phyloP scores from a whole-genome alignment of 805 yeast species.

The Kluyveromyces dobzhanskii region DNA sequence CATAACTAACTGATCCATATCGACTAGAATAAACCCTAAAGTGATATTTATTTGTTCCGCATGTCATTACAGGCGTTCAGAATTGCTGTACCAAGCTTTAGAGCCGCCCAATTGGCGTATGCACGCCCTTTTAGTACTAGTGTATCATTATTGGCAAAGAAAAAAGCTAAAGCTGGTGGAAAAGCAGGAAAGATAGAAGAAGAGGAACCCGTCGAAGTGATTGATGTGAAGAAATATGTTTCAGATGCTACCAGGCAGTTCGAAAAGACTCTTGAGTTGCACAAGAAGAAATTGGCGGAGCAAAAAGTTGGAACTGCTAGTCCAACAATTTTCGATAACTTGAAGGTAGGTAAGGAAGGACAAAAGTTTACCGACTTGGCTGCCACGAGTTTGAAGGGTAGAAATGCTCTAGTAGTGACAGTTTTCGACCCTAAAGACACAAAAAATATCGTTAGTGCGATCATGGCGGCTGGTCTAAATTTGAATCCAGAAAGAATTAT shows the following conservation, averaged over 20 bases:
- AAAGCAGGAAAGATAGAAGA: constrained; percentile 11
- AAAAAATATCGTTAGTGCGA: constrained; percentile 60
- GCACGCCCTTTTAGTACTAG: not conserved
- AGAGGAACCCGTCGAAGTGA: constrained; percentile 10
- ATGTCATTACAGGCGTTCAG: not conserved
- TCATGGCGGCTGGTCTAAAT: constrained; percentile 59
- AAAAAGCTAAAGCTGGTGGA: constrained; percentile 4
- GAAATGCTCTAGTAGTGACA: constrained; percentile 60
- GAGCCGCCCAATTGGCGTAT: not conserved
- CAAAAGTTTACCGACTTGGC: constrained; percentile 56
- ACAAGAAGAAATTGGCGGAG: constrained; percentile 49
- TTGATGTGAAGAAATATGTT: constrained; percentile 12
- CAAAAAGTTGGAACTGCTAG: constrained; percentile 63
- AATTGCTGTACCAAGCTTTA: not conserved
- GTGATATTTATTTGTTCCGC: too few species aligned
- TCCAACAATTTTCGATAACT: constrained; percentile 54
- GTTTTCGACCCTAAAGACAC: constrained; percentile 77
- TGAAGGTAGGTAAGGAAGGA: constrained; percentile 42
- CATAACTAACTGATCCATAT: too few species aligned
- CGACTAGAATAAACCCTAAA: too few species aligned
- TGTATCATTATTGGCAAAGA: constrained; percentile 1
- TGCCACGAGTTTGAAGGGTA: constrained; percentile 60
- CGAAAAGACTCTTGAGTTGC: constrained; percentile 41
- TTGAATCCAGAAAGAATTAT: constrained; percentile 76
- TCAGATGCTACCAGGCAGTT: constrained; percentile 28